A percentile compares a stretch with the other conserved stretches of the same genome.
These are phyloP conservation scores for Melanomma pulvis-pyrius DNA, from an alignment of 495 filamentous ascomycete species.

Conservation along the genomic window DNA sequence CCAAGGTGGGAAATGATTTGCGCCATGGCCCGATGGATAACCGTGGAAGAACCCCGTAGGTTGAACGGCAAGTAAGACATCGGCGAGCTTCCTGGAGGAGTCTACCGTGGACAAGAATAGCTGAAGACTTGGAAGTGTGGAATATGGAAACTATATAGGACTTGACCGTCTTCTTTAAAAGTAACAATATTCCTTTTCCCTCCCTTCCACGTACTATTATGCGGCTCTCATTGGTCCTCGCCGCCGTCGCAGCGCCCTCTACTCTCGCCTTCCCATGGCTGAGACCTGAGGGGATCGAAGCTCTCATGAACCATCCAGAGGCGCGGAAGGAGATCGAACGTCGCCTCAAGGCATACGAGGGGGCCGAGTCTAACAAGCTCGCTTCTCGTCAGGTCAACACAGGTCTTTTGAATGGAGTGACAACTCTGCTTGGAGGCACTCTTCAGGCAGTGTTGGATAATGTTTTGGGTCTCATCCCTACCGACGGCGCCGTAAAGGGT, in stretches of 20 bases:
- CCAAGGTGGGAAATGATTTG: too few relatives aligned
- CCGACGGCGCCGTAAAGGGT: conserved; percentile 6
- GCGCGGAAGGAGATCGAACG: conserved; percentile 9
- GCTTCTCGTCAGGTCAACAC: background rate
- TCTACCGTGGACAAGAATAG: too few relatives aligned
- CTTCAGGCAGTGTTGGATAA: conserved; percentile 2
- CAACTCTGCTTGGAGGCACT: conserved; percentile 2
- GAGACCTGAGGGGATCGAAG: conserved; percentile 8
- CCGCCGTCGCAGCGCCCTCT: background rate
- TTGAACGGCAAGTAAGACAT: too few relatives aligned
- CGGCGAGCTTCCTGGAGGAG: too few relatives aligned
- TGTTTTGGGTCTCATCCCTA: conserved; percentile 8
- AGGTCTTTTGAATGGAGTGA: background rate
- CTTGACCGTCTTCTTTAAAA: too few relatives aligned
- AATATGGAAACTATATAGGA: too few relatives aligned
- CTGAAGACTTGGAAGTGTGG: too few relatives aligned
- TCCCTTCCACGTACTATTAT: too few relatives aligned
- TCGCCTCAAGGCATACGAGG: conserved; percentile 1
- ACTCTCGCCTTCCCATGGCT: conserved; percentile 16
- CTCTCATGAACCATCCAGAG: conserved; percentile 14
- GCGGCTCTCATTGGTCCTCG: conserved; percentile 1
- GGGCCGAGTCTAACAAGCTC: background rate
- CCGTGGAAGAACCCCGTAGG: too few relatives aligned
- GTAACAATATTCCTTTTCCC: too few relatives aligned
- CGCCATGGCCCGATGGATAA: too few relatives aligned